Evolutionary conservation across 2,329 filamentous ascomycete species (phyloP), one percentile per base, ranked within the genome.

Genomic region (Berkeleyomyces rouxiae): DNA sequence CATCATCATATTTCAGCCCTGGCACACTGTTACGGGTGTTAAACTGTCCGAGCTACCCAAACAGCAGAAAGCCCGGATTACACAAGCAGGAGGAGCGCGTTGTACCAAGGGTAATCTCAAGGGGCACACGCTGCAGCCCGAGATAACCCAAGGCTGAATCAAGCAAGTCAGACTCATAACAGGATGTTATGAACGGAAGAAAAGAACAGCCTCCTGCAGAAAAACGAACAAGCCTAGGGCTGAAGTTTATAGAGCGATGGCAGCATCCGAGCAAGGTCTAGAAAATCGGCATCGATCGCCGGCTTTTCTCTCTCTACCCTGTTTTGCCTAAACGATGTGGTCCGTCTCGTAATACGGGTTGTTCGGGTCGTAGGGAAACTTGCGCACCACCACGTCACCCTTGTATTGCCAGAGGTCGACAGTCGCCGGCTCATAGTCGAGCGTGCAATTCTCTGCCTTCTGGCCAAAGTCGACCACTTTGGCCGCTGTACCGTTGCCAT

Each of bases 391-490:
- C n/a, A 67, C 66, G 59, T 67, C 66, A n/a, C 66, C 66, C 63
- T 65, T 66, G 51, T 74, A 74, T 6, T 64, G 57, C 65, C 67
- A 70, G 60, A 73, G 64, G 58, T 72, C 69, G 33, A 68, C 67
- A 46, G 67, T 66, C 2, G 67, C 67, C 3, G 67, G 68, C 47
- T 67, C 67, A 36, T 70, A 71, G 42, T 71, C 65, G 6, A 72
- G 61, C 6, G 63, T 66, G 66, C 72, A 74, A 13, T 66, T 68
- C 2, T 69, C 68, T 4, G 68, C 66, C 53, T 69, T 66, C 33
- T 72, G 69, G 1, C 72, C 73, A 65, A 74, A 75, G 33, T 66
- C 69, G 31, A 70, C 61, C 1, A 74, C 70, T 0, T 67, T 64
- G 4, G 67, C 71, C 5, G 67, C 67, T 23, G 66, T 70, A 37